Evolutionary conservation across 768 basidiomycete genomes (phyloP).

Genomic region (Kwoniella bestiolae): DNA sequence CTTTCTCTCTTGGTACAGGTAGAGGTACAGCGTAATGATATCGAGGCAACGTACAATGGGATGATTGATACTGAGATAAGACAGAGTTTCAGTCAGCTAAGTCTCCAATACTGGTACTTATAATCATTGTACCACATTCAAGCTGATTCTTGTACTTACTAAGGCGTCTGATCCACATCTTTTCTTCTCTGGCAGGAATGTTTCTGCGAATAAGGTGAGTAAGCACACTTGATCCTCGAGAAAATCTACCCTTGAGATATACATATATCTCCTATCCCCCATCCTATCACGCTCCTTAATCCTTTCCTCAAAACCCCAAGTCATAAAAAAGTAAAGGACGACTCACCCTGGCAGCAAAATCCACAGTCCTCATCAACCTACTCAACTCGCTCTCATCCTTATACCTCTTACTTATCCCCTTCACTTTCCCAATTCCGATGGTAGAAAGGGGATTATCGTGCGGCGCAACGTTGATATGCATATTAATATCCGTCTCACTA

Average conservation of each 20-base stretch:
- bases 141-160: constrained; percentile 32
- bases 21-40: too few relatives aligned
- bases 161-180: constrained; percentile 54
- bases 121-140: background rate
- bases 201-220: constrained; percentile 37
- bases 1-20: too few relatives aligned
- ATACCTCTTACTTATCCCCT: constrained; percentile 9
- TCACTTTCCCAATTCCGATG: background rate
- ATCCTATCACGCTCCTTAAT: too few relatives aligned
- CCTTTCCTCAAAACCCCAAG: too few relatives aligned
- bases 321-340: too few relatives aligned
- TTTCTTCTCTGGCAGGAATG: constrained; percentile 55
- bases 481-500: background rate
- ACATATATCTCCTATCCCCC: too few relatives aligned
- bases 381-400: constrained; percentile 34
- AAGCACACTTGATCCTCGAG: background rate
- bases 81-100: constrained; percentile 12
- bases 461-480: background rate
- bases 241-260: too few relatives aligned
- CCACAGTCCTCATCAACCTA: constrained; percentile 44
- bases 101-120: background rate
- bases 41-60: constrained; percentile 50
- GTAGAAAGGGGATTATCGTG: too few relatives aligned
- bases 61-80: constrained; percentile 51
- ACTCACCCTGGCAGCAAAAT: constrained; percentile 55